A percentile compares a stretch with the other conserved stretches of the same genome.
Conservation (phyloP, 805 yeast genomes). For the Maudiozyma bulderi region DNA sequence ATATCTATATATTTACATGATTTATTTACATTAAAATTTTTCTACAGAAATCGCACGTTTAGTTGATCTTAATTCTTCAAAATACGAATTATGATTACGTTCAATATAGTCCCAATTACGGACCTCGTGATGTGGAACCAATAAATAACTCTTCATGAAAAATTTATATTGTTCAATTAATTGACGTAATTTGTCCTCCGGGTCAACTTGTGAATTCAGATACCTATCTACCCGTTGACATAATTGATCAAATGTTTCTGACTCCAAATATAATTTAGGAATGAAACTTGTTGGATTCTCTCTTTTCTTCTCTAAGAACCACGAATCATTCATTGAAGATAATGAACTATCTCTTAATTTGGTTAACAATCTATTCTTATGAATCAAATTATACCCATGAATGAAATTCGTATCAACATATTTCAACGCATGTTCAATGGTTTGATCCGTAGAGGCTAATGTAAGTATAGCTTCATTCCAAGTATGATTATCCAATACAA, state of each 20-base stretch:
- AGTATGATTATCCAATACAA: conserved; percentile 25
- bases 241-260: conserved; percentile 10
- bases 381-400: conserved; percentile 30
- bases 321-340: conserved; percentile 10
- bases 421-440: conserved; percentile 25
- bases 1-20: background rate
- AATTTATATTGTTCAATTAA: conserved; percentile 24
- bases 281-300: conserved; percentile 11
- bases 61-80: conserved; percentile 11
- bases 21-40: background rate
- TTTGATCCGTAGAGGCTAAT: conserved; percentile 19
- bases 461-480: conserved; percentile 27
- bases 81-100: conserved; percentile 8
- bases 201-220: conserved; percentile 10
- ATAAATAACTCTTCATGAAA: conserved; percentile 25
- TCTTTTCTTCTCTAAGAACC: conserved; percentile 17
- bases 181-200: conserved; percentile 9
- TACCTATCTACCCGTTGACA: conserved; percentile 19
- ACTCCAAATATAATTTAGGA: conserved; percentile 24
- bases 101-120: conserved; percentile 19
- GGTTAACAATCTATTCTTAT: conserved; percentile 18
- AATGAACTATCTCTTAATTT: conserved; percentile 7
- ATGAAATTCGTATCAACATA: conserved; percentile 28
- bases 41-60: conserved; percentile 4
- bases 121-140: conserved; percentile 17